These are phyloP conservation scores for Dryas drummondii DNA, from an alignment of 306 rosid genomes.

Conservation along the genomic window DNA sequence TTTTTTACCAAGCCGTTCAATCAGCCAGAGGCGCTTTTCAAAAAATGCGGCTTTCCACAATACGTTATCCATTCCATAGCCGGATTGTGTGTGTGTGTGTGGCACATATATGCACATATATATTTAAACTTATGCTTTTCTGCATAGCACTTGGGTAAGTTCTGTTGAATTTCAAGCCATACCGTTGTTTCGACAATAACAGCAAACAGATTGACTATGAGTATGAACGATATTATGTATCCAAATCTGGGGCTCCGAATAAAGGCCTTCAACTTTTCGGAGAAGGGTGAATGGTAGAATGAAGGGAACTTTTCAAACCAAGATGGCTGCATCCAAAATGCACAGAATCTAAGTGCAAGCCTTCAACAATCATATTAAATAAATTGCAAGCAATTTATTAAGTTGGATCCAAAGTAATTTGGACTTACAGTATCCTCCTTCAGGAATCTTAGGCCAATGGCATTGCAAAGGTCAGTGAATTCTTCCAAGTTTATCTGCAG, in stretches of 20 bases:
- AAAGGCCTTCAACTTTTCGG: slow-evolving; percentile 67
- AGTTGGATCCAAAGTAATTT: slow-evolving; percentile 14
- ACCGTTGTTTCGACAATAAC: slow-evolving; percentile 96
- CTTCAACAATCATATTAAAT: slow-evolving; percentile 13
- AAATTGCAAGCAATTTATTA: slow-evolving; percentile 20
- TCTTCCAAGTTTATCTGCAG: slow-evolving; percentile 80
- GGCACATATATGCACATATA: no score
- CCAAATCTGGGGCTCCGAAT: slow-evolving; percentile 74
- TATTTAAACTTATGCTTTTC: neutral
- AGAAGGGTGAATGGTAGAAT: slow-evolving; percentile 49
- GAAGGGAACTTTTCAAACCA: slow-evolving; percentile 55
- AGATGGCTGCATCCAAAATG: slow-evolving; percentile 68
- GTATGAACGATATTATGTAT: slow-evolving; percentile 79
- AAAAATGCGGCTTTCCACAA: no score
- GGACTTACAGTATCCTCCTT: slow-evolving; percentile 79
- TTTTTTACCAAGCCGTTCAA: no score
- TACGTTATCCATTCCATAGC: no score
- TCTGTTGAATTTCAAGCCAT: slow-evolving; percentile 35
- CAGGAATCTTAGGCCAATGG: slow-evolving; percentile 80
- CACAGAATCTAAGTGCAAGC: slow-evolving; percentile 34
- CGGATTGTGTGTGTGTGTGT: no score
- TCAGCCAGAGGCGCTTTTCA: no score
- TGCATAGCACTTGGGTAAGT: neutral
- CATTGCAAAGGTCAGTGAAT: slow-evolving; percentile 89
- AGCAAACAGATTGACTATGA: slow-evolving; percentile 66